These are phyloP conservation scores for Suillus ampliporus DNA, from an alignment of 768 basidiomycete species.

Conservation along the genomic window DNA sequence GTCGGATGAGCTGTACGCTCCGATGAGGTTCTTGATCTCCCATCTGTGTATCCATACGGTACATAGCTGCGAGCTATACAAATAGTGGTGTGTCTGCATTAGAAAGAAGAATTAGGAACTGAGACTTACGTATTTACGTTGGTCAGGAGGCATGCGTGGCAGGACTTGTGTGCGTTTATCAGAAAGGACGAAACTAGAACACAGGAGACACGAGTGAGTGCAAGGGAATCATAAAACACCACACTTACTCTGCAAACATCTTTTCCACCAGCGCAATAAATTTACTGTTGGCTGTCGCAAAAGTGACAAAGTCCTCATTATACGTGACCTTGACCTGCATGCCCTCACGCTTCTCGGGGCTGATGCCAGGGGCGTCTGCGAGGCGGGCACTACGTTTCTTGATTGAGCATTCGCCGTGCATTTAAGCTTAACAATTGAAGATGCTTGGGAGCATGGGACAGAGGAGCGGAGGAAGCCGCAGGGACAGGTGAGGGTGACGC, in stretches of 20 bases:
- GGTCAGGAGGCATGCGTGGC: constrained; percentile 79
- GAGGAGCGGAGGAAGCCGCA: constrained; percentile 84
- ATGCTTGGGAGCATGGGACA: constrained; percentile 70
- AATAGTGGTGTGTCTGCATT: not conserved
- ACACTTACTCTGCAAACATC: constrained; percentile 78
- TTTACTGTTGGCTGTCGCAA: constrained; percentile 63
- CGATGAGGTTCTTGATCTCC: no score
- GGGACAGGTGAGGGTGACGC: constrained; percentile 75
- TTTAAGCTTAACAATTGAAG: constrained; percentile 50
- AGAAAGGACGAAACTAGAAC: constrained; percentile 66
- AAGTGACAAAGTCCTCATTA: constrained; percentile 62
- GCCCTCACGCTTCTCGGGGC: constrained; percentile 48
- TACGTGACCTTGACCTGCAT: constrained; percentile 52
- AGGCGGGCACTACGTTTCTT: constrained; percentile 87
- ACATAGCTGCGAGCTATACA: no score
- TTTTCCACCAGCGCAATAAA: constrained; percentile 80
- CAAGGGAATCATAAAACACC: constrained; percentile 23
- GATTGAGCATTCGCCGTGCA: constrained; percentile 86
- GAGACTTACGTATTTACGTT: constrained; percentile 78
- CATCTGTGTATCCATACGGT: no score
- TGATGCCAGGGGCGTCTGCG: constrained; percentile 93
- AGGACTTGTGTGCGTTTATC: constrained; percentile 72
- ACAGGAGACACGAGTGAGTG: constrained; percentile 10
- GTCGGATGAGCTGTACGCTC: no score
- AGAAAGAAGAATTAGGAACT: not conserved